Percentiles rank a stretch among this genome's conserved stretches.
Evolutionary conservation across 2,329 filamentous ascomycete species (phyloP).

Genomic region (Zymoseptoria brevis): DNA sequence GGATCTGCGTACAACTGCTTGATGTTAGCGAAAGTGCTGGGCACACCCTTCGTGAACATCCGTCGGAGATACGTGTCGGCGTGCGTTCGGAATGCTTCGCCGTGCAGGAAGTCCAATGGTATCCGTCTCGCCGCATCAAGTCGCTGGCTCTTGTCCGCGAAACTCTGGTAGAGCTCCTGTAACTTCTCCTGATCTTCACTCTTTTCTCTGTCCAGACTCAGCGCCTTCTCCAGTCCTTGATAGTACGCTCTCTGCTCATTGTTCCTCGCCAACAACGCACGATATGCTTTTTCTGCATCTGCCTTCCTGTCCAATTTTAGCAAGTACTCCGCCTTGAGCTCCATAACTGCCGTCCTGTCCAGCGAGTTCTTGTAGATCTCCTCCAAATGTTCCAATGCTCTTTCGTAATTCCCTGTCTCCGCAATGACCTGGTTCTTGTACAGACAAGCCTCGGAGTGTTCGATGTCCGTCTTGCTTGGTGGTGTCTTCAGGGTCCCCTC

Average conservation of each 20-base stretch:
- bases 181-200: constrained; percentile 59
- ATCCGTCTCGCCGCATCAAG: constrained; percentile 79
- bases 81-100: constrained; percentile 69
- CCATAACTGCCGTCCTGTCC: constrained; percentile 77
- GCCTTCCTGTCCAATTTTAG: constrained; percentile 66
- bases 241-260: constrained; percentile 84
- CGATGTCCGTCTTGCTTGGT: constrained; percentile 70
- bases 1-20: constrained; percentile 81
- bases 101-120: constrained; percentile 80
- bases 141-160: constrained; percentile 70
- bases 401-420: constrained; percentile 73
- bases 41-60: constrained; percentile 87
- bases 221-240: constrained; percentile 60
- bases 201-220: constrained; percentile 57
- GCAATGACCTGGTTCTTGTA: constrained; percentile 96
- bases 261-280: constrained; percentile 75
- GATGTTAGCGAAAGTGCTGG: constrained; percentile 92
- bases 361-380: constrained; percentile 66
- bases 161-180: constrained; percentile 71
- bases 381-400: constrained; percentile 80
- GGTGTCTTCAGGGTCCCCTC: constrained; percentile 84
- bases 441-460: constrained; percentile 86
- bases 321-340: constrained; percentile 78
- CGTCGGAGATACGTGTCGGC: constrained; percentile 71
- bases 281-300: constrained; percentile 76